These are phyloP conservation scores for Aspergillus puulaauensis DNA, from an alignment of 2,329 filamentous ascomycete species.

Conservation along the genomic window DNA sequence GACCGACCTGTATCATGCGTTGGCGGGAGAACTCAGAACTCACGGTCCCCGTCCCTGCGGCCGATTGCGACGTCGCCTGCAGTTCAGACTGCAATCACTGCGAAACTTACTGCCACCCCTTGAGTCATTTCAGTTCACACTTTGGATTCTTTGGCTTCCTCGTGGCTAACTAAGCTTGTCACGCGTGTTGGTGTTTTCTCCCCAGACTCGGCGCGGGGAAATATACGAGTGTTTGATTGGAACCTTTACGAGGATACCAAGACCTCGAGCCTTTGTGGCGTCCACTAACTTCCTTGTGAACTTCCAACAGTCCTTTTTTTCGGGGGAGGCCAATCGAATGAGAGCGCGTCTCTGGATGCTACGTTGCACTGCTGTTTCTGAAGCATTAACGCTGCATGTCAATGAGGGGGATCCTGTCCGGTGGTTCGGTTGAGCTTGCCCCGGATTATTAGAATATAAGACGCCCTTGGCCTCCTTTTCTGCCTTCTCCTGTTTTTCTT, in stretches of 20 bases:
- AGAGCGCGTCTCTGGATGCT: background rate
- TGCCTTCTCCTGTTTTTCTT: background rate
- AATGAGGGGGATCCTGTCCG: background rate
- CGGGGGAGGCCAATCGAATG: background rate
- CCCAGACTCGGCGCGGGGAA: conserved; percentile 6
- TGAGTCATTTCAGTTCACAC: background rate
- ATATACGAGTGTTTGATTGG: background rate
- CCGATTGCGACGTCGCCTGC: background rate
- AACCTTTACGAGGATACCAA: background rate
- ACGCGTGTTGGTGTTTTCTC: conserved; percentile 2
- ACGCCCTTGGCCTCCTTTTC: background rate
- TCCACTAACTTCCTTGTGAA: conserved; percentile 8
- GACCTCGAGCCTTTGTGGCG: conserved; percentile 4
- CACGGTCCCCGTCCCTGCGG: background rate
- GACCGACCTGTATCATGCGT: too few species aligned
- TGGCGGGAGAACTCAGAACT: too few species aligned
- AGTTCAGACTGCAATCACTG: background rate
- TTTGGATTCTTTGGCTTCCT: background rate
- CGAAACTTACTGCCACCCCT: background rate
- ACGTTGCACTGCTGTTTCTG: conserved; percentile 9
- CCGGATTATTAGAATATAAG: background rate
- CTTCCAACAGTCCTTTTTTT: background rate
- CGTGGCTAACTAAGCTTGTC: conserved; percentile 5
- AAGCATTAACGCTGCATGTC: background rate
- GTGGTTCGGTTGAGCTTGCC: background rate